Percentiles rank a stretch among this genome's conserved stretches.
These are phyloP conservation scores for Phaseolus lunatus DNA, from an alignment of 306 rosid species.

Conservation along the genomic window DNA sequence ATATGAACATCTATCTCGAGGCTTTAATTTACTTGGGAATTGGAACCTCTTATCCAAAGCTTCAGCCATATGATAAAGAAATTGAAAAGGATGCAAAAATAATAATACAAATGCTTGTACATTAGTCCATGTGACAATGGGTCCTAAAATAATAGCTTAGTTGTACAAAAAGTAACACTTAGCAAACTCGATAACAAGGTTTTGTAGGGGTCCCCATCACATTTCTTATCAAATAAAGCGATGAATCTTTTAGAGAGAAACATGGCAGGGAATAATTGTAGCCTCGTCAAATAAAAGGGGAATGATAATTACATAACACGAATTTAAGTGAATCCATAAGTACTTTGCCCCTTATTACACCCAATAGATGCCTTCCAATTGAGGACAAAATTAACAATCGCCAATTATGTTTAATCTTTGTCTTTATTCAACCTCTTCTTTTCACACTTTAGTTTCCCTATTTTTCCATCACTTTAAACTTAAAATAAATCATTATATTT, in stretches of 20 bases:
- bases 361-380: constrained; percentile 33
- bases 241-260: constrained; percentile 14
- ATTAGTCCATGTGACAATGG: constrained; percentile 54
- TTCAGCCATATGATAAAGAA: constrained; percentile 12
- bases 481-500: too few species aligned
- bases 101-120: constrained; percentile 33
- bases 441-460: constrained; percentile 7
- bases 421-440: constrained; percentile 13
- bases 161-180: constrained; percentile 40
- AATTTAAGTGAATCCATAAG: constrained; percentile 30
- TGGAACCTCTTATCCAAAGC: constrained; percentile 44
- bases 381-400: constrained; percentile 19
- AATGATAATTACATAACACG: constrained; percentile 41
- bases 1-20: neutral
- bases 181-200: constrained; percentile 47
- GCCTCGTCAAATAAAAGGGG: constrained; percentile 19
- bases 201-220: constrained; percentile 29
- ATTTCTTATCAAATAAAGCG: constrained; percentile 14
- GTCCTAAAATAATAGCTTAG: constrained; percentile 42
- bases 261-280: constrained; percentile 40
- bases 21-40: neutral
- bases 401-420: neutral
- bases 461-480: too few species aligned
- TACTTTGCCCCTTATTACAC: constrained; percentile 37
- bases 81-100: neutral